phyloP scores from a whole-genome alignment of 2,329 filamentous ascomycete genomes.

The Chaetomium globosum region DNA sequence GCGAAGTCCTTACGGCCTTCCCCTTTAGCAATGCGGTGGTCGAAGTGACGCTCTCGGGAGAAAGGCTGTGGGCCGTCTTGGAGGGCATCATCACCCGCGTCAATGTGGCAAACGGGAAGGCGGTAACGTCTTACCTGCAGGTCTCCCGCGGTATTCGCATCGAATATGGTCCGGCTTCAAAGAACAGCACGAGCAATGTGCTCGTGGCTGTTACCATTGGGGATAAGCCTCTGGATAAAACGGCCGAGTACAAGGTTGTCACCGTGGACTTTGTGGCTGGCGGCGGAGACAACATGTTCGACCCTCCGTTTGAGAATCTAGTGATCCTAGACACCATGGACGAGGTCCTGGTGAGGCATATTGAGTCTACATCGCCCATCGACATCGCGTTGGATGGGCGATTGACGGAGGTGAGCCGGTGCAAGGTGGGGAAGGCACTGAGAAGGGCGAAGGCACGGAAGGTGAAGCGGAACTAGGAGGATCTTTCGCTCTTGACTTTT shows the following conservation, averaged over 20 bases:
- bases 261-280: slow-evolving; percentile 66
- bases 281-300: slow-evolving; percentile 63
- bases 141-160: slow-evolving; percentile 60
- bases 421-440: slow-evolving; percentile 9
- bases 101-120: slow-evolving; percentile 57
- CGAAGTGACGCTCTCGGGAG: slow-evolving; percentile 57
- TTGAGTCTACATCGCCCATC: slow-evolving; percentile 45
- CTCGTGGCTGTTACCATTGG: slow-evolving; percentile 58
- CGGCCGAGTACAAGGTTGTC: slow-evolving; percentile 56
- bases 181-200: slow-evolving; percentile 47
- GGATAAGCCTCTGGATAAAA: slow-evolving; percentile 51
- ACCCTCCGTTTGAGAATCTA: slow-evolving; percentile 39
- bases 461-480: neutral
- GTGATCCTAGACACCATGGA: slow-evolving; percentile 54
- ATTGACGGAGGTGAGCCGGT: slow-evolving; percentile 36
- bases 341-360: slow-evolving; percentile 52
- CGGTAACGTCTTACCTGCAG: slow-evolving; percentile 63
- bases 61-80: slow-evolving; percentile 58
- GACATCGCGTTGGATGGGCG: slow-evolving; percentile 47
- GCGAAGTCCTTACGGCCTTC: slow-evolving; percentile 65
- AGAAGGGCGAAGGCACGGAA: slow-evolving; percentile 12
- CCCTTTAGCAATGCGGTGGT: slow-evolving; percentile 68
- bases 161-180: slow-evolving; percentile 57
- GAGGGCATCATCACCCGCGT: slow-evolving; percentile 60
- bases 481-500: neutral